Evolutionary conservation across 805 yeast genomes (phyloP).

Genomic region (Komagataella pastoris): DNA sequence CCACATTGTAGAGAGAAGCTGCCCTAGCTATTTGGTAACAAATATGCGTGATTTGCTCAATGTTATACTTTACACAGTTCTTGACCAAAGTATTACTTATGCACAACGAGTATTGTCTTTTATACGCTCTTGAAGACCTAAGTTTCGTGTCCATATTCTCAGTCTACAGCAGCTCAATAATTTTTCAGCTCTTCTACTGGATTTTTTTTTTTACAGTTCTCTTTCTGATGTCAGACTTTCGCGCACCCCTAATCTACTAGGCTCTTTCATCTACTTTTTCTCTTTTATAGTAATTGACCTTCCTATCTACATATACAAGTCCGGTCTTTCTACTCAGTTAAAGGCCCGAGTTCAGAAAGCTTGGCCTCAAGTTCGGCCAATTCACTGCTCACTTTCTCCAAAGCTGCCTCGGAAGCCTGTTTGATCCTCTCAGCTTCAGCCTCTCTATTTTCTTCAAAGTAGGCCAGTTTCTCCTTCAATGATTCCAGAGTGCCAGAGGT

Average conservation of each 20-base stretch:
- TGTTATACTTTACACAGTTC: slow-evolving; percentile 3
- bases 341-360: slow-evolving; percentile 4
- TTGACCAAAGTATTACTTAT: slow-evolving; percentile 33
- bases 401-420: slow-evolving; percentile 54
- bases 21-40: slow-evolving; percentile 73
- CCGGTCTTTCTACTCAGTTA: background rate
- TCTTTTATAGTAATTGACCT: background rate
- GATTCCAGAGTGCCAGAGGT: slow-evolving; percentile 49
- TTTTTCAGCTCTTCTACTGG: background rate
- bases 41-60: slow-evolving; percentile 61
- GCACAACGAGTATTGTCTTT: slow-evolving; percentile 42
- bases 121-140: background rate
- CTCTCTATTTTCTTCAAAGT: slow-evolving; percentile 61
- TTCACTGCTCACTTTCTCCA: slow-evolving; percentile 16
- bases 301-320: background rate
- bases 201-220: background rate
- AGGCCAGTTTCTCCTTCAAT: slow-evolving; percentile 59
- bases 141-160: background rate
- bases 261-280: background rate
- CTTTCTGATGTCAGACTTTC: background rate
- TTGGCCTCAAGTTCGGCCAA: slow-evolving; percentile 53
- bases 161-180: background rate
- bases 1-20: slow-evolving; percentile 54
- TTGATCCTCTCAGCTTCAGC: slow-evolving; percentile 68
- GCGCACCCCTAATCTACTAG: background rate